phyloP scores from a whole-genome alignment of 352 stramenopile species.

The Globisporangium acanthophoron region DNA sequence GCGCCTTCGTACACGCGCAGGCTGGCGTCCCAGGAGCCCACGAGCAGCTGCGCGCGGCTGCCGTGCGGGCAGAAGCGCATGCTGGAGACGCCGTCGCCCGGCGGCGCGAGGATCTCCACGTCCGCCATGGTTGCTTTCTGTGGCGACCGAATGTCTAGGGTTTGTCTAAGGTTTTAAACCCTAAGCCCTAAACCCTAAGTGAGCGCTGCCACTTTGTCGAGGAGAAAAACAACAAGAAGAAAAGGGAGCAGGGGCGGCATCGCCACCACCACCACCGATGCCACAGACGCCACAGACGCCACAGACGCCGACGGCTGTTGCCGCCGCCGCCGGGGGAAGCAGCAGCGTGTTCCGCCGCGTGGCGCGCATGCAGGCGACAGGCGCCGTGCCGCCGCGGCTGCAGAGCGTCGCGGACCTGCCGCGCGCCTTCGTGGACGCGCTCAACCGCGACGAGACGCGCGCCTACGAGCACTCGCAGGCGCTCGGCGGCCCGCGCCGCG shows the following conservation, averaged over 20 bases:
- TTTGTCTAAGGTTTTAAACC: too few species aligned
- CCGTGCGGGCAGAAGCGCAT: slow-evolving; percentile 64
- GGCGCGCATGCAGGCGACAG: slow-evolving; percentile 58
- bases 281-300: not conserved
- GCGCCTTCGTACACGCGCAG: slow-evolving; percentile 66
- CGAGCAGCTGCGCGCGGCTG: slow-evolving; percentile 50
- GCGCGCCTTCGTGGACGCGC: slow-evolving; percentile 29
- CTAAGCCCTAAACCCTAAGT: too few species aligned
- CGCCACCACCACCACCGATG: not conserved
- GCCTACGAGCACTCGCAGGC: slow-evolving; percentile 35
- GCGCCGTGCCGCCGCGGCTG: slow-evolving; percentile 20
- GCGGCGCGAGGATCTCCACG: slow-evolving; percentile 59
- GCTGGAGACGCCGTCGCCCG: slow-evolving; percentile 78
- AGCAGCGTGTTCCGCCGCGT: slow-evolving; percentile 44
- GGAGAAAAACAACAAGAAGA: too few species aligned
- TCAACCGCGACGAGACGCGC: slow-evolving; percentile 39
- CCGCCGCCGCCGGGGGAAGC: not conserved
- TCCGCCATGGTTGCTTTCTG: slow-evolving; percentile 19
- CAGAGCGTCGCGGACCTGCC: slow-evolving; percentile 58
- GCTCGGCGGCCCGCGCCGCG: slow-evolving; percentile 45
- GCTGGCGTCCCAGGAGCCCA: slow-evolving; percentile 72
- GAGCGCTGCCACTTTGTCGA: too few species aligned
- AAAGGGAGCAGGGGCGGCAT: not conserved
- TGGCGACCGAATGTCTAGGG: too few species aligned
- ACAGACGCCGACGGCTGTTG: slow-evolving; percentile 1